phyloP scores from a whole-genome alignment of 164 flowering plant genomes.

The Umbilicus rupestris region DNA sequence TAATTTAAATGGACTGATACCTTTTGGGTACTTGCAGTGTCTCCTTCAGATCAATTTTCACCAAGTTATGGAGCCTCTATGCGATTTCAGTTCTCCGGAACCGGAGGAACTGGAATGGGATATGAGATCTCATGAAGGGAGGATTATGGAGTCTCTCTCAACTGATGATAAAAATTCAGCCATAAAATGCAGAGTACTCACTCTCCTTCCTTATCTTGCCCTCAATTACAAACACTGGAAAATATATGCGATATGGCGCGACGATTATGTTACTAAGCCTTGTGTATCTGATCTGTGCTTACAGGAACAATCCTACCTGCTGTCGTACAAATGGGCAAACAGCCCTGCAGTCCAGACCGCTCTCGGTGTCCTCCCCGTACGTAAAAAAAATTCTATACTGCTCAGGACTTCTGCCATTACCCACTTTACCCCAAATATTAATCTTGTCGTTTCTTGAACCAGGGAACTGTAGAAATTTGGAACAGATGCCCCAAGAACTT shows the following conservation, averaged over 20 bases:
- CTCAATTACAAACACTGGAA: background rate
- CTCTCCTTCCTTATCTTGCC: background rate
- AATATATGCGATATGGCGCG: background rate
- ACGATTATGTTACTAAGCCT: too few species aligned
- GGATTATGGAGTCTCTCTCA: background rate
- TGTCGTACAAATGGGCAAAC: constrained; percentile 21
- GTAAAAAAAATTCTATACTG: background rate
- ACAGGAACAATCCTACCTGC: constrained; percentile 13
- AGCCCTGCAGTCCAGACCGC: constrained; percentile 12
- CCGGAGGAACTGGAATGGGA: constrained; percentile 9
- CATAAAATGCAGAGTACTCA: constrained; percentile 13
- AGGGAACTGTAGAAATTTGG: constrained; percentile 15
- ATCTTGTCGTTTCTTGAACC: background rate
- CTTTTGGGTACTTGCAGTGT: constrained; percentile 14
- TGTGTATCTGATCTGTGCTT: background rate
- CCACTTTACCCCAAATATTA: background rate
- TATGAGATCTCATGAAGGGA: constrained; percentile 9
- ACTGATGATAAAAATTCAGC: background rate
- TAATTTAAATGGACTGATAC: background rate
- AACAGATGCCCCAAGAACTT: constrained; percentile 12
- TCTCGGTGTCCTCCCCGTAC: constrained; percentile 11
- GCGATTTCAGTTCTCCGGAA: constrained; percentile 12
- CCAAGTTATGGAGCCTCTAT: constrained; percentile 23
- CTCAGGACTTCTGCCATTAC: background rate
- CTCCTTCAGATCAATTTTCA: background rate